Conservation (phyloP, 768 basidiomycete genomes). For the Daedaleopsis sinensis region DNA sequence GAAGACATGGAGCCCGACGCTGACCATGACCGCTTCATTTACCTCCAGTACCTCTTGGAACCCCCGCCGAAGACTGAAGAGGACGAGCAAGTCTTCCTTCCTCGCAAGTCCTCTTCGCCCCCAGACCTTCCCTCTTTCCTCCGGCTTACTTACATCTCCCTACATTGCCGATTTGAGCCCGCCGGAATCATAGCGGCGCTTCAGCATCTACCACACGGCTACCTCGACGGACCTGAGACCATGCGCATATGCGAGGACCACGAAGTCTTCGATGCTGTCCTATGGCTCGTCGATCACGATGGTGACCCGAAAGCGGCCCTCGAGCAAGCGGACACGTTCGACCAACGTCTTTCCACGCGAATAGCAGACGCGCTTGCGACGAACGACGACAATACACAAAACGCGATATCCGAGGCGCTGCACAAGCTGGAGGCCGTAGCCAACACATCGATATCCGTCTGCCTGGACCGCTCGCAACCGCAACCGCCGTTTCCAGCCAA, state of each 20-base stretch:
- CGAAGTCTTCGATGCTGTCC: slow-evolving; percentile 70
- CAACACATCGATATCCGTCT: slow-evolving; percentile 65
- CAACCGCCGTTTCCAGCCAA: slow-evolving; percentile 40
- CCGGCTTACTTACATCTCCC: slow-evolving; percentile 63
- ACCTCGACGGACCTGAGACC: slow-evolving; percentile 58
- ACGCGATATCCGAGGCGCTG: slow-evolving; percentile 36
- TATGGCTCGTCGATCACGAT: slow-evolving; percentile 76
- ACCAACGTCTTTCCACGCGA: slow-evolving; percentile 49
- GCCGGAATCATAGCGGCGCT: slow-evolving; percentile 64
- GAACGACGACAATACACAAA: slow-evolving; percentile 8
- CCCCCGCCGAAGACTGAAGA: slow-evolving; percentile 49
- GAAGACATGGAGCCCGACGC: slow-evolving; percentile 45
- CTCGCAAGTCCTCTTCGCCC: slow-evolving; percentile 37
- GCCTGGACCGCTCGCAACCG: slow-evolving; percentile 66
- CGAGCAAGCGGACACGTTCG: slow-evolving; percentile 61
- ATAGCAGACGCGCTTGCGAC: slow-evolving; percentile 44
- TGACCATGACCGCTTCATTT: slow-evolving; percentile 66
- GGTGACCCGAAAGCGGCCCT: slow-evolving; percentile 70
- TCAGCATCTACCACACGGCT: slow-evolving; percentile 51
- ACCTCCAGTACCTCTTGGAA: slow-evolving; percentile 70
- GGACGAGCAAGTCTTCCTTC: slow-evolving; percentile 36
- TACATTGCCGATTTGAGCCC: slow-evolving; percentile 77
- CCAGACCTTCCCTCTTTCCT: slow-evolving; percentile 50
- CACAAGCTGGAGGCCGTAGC: slow-evolving; percentile 61
- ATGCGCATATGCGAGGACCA: slow-evolving; percentile 67